Evolutionary conservation across 2,329 filamentous ascomycete species (phyloP).

Genomic region (Neofusicoccum ribis): DNA sequence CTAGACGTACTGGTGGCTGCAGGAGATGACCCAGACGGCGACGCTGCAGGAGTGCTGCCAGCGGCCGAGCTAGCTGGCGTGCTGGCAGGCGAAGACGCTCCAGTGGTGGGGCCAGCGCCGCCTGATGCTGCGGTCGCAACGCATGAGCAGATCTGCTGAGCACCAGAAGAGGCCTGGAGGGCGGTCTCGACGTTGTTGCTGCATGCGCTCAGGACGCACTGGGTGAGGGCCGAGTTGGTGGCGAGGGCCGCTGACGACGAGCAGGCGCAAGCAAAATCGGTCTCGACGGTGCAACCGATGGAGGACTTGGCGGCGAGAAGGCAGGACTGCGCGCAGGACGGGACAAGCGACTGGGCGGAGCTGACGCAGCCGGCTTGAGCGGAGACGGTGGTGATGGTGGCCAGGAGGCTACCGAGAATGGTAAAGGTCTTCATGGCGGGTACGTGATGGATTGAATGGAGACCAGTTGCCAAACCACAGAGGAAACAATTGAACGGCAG

Average conservation of each 20-base stretch:
- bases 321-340: conserved; percentile 14
- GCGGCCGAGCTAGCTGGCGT: neutral
- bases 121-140: conserved; percentile 13
- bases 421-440: conserved; percentile 7
- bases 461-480: neutral
- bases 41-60: neutral
- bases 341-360: conserved; percentile 12
- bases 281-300: conserved; percentile 16
- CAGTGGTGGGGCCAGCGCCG: neutral
- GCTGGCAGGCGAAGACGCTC: neutral
- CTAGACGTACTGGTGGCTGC: neutral
- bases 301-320: conserved; percentile 5
- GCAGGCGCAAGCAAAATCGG: conserved; percentile 16
- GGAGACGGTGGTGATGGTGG: neutral
- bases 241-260: neutral
- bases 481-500: neutral
- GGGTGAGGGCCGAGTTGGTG: neutral
- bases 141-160: conserved; percentile 12
- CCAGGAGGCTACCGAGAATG: neutral
- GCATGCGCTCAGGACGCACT: conserved; percentile 12
- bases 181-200: conserved; percentile 10
- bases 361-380: conserved; percentile 16
- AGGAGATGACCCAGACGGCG: neutral
- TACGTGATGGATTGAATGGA: neutral
- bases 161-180: conserved; percentile 12